Base-by-base conservation (phyloP, 225 moss, liverwort and hornwort genomes). In the Asterella californica region DNA sequence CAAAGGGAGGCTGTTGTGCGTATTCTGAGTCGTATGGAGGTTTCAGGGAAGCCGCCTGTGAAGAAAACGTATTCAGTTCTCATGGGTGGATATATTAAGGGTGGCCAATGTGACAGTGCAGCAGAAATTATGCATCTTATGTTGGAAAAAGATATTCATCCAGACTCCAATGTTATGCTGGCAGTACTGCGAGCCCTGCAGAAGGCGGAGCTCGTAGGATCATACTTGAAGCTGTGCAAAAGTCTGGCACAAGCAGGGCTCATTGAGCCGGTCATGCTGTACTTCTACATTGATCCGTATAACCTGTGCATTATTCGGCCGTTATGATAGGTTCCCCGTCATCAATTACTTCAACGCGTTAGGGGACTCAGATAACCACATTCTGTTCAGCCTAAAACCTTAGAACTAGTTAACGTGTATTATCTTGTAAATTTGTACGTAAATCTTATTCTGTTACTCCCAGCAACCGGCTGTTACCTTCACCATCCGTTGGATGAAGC, bases 231-330 rank as follows among this genome's bases (percentile, higher is more conserved):
- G 76, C 85, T 96, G 3, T 96, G 94, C 86, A 96, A 85, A 85
- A 82, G 86, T 36, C 85, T 96, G 74, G 91, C 92, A 14, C 84
- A 91, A 80, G 89, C 89, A 37, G 94, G 94, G 55, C 88, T 94
- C 79, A 94, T 96, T 54, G 96, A 96, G 81, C 92, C 90, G 72
- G 92, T 94, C 79, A 83, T 96, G 11, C 83, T 96, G 42, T 96
- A 94, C 66, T 90, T 96, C 87, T 96, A 96, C 82, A 84, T 96
- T 24, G 96, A 96, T 86, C 85, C 89, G 57, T 90, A 89, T 18
- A 91, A 92, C 81, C 78, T 96, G 83, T 96, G 96, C 87, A 94
- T 96, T 80, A 96, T 96, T 75, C 87, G 96, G 79, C 63, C 88
- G 67, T 82, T 96, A 72, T 92, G 85, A 91, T 15, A 64, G 8